Base-by-base conservation (phyloP, 2,329 filamentous ascomycete genomes). In the Clonostachys solani region DNA sequence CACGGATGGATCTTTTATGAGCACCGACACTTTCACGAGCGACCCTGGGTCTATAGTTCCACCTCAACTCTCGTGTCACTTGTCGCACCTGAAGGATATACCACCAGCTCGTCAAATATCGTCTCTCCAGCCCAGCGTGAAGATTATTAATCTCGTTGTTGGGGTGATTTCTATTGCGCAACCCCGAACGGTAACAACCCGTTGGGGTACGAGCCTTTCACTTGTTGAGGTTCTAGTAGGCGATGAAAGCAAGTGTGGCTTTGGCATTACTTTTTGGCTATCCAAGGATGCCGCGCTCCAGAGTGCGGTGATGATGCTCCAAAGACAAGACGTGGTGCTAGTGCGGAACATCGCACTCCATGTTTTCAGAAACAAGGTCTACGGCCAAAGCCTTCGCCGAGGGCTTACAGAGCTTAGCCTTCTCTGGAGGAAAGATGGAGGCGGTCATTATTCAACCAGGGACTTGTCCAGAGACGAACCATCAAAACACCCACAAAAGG, bases 231-330 rank as follows among this genome's bases (percentile, higher is more conserved):
- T 94, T 3, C 72, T 92, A 2, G 82, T 96, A 1, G 92, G 88
- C 6, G 92, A 97, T 62, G 88, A 96, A 45, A 95, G 91, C 0
- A 81, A 77, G 52, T 81, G 88, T 0, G 87, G 86, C 3, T 95
- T 96, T 66, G 81, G 77, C 29, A 74, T 96, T 47, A 92, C 87
- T 4, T 90, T 95, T 62, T 97, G 92, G 92, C 70, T 95, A 2
- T 67, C 76, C 5, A 54, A 52, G 5, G 53, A 71, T 56, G 38
- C 63, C 71, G 49, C 64, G 5, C 49, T 46, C 0, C 51, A 54
- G 9, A 60, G 60, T 33, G 53, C 58, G 4, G 56, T 78, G 10
- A 62, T 68, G 2, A 65, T 60, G 0, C 67, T 95, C 33, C 75
- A 84, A 42, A 69, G 82, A 1, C 85, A 86, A 56, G 90, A 97